A percentile compares a stretch with the other conserved stretches of the same genome.
phyloP scores from a whole-genome alignment of 2,329 filamentous ascomycete genomes.

The Sporothrix luriei region DNA sequence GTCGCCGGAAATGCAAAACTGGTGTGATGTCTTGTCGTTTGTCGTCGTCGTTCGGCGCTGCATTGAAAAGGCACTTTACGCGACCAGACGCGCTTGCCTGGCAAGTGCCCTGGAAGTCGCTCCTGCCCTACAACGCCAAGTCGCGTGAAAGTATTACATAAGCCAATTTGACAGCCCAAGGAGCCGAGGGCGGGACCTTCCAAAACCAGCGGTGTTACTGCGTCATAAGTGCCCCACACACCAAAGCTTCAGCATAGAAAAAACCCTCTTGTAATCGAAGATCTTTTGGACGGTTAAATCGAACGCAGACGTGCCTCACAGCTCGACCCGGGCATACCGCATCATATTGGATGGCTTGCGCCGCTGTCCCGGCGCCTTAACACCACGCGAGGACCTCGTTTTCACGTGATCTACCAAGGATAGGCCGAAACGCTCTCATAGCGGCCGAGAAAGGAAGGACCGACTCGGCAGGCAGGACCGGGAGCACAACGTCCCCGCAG shows the following conservation, averaged over 20 bases:
- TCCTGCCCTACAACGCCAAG: not conserved
- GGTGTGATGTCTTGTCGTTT: not conserved
- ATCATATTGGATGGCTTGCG: not conserved
- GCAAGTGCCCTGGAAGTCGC: not conserved
- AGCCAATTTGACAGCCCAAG: not conserved
- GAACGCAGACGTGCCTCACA: too few species aligned
- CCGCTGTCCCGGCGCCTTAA: not conserved
- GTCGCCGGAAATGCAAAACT: not conserved
- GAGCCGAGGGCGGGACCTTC: not conserved
- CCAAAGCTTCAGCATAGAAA: conserved; percentile 6
- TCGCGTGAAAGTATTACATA: conserved; percentile 17
- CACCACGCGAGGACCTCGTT: not conserved
- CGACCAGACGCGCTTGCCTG: conserved; percentile 27
- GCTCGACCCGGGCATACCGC: too few species aligned
- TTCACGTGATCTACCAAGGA: conserved; percentile 4
- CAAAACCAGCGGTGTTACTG: conserved; percentile 7
- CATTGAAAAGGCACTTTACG: conserved; percentile 27
- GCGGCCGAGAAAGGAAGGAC: conserved; percentile 17
- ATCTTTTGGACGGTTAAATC: not conserved
- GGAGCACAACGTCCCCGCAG: not conserved
- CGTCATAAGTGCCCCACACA: conserved; percentile 26
- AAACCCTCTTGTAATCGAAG: not conserved
- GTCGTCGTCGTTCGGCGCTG: conserved; percentile 7
- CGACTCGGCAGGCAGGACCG: not conserved
- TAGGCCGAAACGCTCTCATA: not conserved